Evolutionary conservation across 768 basidiomycete genomes (phyloP), one percentile per base, ranked within the genome.

Genomic region (Artomyces pyxidatus): DNA sequence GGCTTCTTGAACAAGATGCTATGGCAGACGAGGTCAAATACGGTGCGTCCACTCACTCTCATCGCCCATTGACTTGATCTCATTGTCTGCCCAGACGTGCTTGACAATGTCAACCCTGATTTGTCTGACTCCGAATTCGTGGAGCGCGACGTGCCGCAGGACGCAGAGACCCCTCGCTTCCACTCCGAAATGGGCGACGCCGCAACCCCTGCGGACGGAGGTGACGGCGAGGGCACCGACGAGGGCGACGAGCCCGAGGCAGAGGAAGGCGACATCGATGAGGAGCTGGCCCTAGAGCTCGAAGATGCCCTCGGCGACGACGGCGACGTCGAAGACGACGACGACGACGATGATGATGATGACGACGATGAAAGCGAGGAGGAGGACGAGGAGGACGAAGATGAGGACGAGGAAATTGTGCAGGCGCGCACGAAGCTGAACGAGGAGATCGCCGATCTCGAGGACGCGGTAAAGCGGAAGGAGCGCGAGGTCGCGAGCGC

Each of bases 61-160:
- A n/a, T n/a, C 32, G 25, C 39, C 11, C 32, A 9, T 16, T 23
- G 23, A 17, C 17, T 11, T 10, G 3, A 11, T 27, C n/a, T n/a
- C n/a, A n/a, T n/a, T n/a, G n/a, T n/a, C n/a, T n/a, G n/a, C n/a
- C 6, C 54, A 91, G 90, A 89, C 45, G 76, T 91, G 10, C 76
- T 93, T 37, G 91, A 95, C 30, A 88, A 92, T 59, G 88, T 91
- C 42, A 92, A 92, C 61, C 90, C 89, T 1, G 89, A 92, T 60
- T 70, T 91, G 10, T 91, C 91, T 10, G 90, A 92, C 60, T 89
- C 88, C 3, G 91, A 93, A 61, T 88, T 88, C 49, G 71, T 88
- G 22, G 86, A 88, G 51, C 77, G 75, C 16, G 83, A 83, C 22
- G 65, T 65, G 27, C 71, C 76, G 23, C 67, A 81, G 2, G 72